These are phyloP conservation scores for Phenoliferia sp. DNA, from an alignment of 1,284 basidiomycete species.

Conservation along the genomic window DNA sequence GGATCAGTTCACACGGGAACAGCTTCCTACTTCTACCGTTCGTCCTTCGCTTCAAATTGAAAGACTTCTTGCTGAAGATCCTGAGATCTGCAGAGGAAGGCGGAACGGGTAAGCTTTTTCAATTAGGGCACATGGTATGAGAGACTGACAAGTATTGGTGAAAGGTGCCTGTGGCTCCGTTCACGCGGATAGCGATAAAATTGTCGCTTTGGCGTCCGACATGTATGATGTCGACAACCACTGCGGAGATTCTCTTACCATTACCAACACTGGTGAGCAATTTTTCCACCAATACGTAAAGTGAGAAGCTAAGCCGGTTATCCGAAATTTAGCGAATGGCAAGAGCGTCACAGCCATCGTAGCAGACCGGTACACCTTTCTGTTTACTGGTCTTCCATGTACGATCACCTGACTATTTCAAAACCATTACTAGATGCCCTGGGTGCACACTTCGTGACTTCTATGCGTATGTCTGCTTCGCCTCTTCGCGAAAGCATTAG, in stretches of 20 bases:
- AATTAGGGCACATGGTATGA: slow-evolving; percentile 51
- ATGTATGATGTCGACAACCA: slow-evolving; percentile 53
- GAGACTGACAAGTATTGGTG: background rate
- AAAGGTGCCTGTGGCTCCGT: slow-evolving; percentile 67
- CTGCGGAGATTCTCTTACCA: slow-evolving; percentile 63
- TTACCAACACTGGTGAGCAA: slow-evolving; percentile 51
- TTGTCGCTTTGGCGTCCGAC: slow-evolving; percentile 58
- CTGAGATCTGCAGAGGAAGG: background rate
- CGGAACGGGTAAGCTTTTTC: too few species aligned
- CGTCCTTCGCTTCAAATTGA: slow-evolving; percentile 18
- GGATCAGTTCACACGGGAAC: slow-evolving; percentile 24
- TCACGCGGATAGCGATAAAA: slow-evolving; percentile 59
- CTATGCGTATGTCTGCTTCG: too few species aligned
- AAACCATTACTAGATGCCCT: background rate
- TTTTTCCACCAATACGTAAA: background rate
- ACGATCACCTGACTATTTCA: background rate
- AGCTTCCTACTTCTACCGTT: slow-evolving; percentile 68
- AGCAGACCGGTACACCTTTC: background rate
- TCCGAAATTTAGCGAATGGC: background rate
- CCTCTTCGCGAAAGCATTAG: slow-evolving; percentile 33
- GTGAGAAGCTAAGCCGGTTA: background rate
- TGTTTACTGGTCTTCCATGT: background rate
- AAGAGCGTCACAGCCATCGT: background rate
- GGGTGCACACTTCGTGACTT: background rate
- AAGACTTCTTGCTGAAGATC: background rate